phyloP scores from a whole-genome alignment of 2,329 filamentous ascomycete genomes.

The Berkeleyomyces rouxiae region DNA sequence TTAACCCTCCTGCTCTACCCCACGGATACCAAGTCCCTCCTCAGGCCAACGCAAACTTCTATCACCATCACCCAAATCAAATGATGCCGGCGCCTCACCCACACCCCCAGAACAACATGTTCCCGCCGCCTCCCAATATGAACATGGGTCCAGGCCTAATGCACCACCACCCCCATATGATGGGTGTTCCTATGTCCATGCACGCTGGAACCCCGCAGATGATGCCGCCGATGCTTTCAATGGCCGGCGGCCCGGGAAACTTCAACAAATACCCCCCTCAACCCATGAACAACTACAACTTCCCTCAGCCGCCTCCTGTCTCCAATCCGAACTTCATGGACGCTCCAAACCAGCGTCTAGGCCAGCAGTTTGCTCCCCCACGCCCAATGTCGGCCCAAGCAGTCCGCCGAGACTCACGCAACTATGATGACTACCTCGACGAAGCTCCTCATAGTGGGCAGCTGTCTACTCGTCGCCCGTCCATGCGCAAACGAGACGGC shows the following conservation, averaged over 20 bases:
- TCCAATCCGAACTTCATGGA: slow-evolving; percentile 5
- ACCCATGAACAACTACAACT: slow-evolving; percentile 7
- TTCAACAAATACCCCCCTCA: slow-evolving; percentile 4
- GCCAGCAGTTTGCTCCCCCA: slow-evolving; percentile 3
- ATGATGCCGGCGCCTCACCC: slow-evolving; percentile 2
- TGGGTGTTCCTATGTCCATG: slow-evolving; percentile 6
- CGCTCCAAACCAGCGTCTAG: slow-evolving; percentile 4
- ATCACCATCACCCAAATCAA: slow-evolving; percentile 1
- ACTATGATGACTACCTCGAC: slow-evolving; percentile 8
- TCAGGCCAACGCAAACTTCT: slow-evolving; percentile 3
- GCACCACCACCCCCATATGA: slow-evolving; percentile 1
- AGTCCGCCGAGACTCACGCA: slow-evolving; percentile 6
- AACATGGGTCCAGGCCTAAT: slow-evolving; percentile 10
- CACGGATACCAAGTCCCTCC: background rate
- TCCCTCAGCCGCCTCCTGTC: slow-evolving; percentile 1
- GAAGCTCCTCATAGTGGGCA: background rate
- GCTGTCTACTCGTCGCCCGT: slow-evolving; percentile 5
- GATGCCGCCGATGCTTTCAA: slow-evolving; percentile 3
- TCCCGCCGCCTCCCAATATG: slow-evolving; percentile 6
- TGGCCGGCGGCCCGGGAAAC: background rate
- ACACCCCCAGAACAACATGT: slow-evolving; percentile 5
- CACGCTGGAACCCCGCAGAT: slow-evolving; percentile 4
- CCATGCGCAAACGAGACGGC: slow-evolving; percentile 6
- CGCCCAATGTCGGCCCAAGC: slow-evolving; percentile 11
- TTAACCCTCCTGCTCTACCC: slow-evolving; percentile 3